Evolutionary conservation across 805 yeast genomes (phyloP), one percentile per base, ranked within the genome.

Genomic region (Candida qinlingensis): DNA sequence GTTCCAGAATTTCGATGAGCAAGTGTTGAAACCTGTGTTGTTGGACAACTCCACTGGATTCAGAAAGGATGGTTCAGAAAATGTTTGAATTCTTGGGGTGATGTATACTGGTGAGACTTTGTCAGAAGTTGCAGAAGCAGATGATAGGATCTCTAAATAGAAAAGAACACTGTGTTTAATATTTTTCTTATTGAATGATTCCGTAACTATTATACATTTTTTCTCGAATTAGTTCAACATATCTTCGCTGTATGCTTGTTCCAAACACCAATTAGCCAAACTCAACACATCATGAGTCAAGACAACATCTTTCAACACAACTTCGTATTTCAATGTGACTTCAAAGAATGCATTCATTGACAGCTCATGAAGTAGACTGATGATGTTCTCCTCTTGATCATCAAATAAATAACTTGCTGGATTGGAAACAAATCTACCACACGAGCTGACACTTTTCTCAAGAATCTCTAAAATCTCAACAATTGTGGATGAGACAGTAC

Each of bases 1-100:
- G 98, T 94, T 94, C 65, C 85, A 88, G 25, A 85, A 81, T 57
- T 88, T 94, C 62, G 99, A 94, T 63, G 97, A 94, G 58, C 88
- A 88, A 62, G 94, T 94, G 26, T 73, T 94, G 58, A 91, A 91
- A 65, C 97, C 97, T 1, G 96, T 89, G 0, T 75, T 92, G 46
- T 74, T 91, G 50, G 98, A 92, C 58, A 72, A 71, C 51, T 52
- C 59, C 9, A 46, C 43, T 35, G 42, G 45, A 5, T 45, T 52
- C 4, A 55, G 55, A 42, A 54, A 45, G 13, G 59, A 52, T 46
- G 45, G 49, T 1, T 34, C 51, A 19, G 41, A 33, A 30, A 26
- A 29, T 19, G 44, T 34, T 5, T 44, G 26, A 19, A 13, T n/a
- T 6, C 7, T 31, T 19, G 19, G 19, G 19, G 19, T 19, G 19